Evolutionary conservation across 352 stramenopile genomes (phyloP).

Genomic region (Blastocystis sp.): DNA sequence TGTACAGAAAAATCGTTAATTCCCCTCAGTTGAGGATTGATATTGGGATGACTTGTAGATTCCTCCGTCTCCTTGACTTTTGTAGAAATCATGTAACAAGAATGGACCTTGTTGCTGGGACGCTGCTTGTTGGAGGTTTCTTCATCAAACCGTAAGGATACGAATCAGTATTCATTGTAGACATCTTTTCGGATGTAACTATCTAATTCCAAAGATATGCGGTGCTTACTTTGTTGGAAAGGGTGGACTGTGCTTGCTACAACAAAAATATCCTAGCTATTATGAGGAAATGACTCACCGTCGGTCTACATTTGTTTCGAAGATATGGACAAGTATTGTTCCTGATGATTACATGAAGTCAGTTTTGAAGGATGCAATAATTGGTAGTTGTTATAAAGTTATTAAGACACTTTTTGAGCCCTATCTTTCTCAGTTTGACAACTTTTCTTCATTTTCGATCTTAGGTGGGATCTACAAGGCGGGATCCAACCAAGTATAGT

Average conservation of each 20-base stretch:
- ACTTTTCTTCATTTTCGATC: conserved; percentile 13
- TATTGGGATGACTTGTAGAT: not conserved
- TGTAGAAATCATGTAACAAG: not conserved
- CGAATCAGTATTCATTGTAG: not conserved
- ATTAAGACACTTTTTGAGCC: not conserved
- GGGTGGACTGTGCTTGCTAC: not conserved
- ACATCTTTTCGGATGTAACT: not conserved
- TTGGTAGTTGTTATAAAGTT: conserved; percentile 14
- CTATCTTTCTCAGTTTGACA: conserved; percentile 50
- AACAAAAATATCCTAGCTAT: conserved; percentile 38
- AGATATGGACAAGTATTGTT: conserved; percentile 7
- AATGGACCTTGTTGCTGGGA: conserved; percentile 1
- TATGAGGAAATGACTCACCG: conserved; percentile 29
- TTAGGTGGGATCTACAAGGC: conserved; percentile 15
- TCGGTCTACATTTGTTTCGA: not conserved
- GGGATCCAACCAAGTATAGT: not conserved
- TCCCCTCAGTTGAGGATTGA: not conserved
- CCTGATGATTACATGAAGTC: conserved; percentile 42
- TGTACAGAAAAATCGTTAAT: conserved; percentile 8
- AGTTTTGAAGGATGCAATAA: not conserved
- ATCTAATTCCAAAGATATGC: conserved; percentile 17
- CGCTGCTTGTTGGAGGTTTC: conserved; percentile 3
- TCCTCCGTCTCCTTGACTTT: not conserved
- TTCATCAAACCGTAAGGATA: conserved; percentile 13
- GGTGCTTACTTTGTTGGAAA: conserved; percentile 22